Percentiles rank a stretch among this genome's conserved stretches.
Conservation (phyloP, 345 rosid species). For the Aquilaria yunnanensis region DNA sequence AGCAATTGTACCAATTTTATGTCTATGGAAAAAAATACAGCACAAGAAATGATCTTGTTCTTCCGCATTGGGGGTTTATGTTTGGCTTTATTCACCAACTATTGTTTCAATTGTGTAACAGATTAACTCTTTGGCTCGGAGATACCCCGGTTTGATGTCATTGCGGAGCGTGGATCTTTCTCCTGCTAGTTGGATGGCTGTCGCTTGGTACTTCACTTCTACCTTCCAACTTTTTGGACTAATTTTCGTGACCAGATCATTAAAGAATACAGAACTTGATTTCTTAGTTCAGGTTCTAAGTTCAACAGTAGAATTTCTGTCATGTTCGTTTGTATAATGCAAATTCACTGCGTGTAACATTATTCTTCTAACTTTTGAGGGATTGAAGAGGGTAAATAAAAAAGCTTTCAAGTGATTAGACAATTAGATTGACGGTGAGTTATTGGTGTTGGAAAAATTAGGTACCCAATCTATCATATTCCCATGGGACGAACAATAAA, state of each 20-base stretch:
- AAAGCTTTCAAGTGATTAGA: neutral
- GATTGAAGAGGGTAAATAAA: too few species aligned
- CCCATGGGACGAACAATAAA: constrained; percentile 99
- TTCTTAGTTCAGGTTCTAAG: too few species aligned
- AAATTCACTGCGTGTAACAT: too few species aligned
- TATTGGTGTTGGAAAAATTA: constrained; percentile 15
- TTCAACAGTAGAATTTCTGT: too few species aligned
- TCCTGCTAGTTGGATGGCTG: constrained; percentile 99
- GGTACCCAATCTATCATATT: constrained; percentile 98
- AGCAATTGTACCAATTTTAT: too few species aligned
- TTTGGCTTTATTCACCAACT: constrained; percentile 14
- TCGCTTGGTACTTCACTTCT: constrained; percentile 61
- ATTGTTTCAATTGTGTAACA: constrained; percentile 24
- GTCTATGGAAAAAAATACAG: too few species aligned
- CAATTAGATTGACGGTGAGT: neutral
- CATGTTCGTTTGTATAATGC: too few species aligned
- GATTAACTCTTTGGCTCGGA: constrained; percentile 72
- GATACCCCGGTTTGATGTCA: constrained; percentile 78
- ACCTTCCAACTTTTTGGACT: neutral
- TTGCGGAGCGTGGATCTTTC: constrained; percentile 98
- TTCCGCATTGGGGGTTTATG: too few species aligned
- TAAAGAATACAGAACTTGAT: too few species aligned
- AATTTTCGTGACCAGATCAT: too few species aligned
- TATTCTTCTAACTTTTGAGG: too few species aligned
- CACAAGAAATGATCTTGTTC: too few species aligned